Evolutionary conservation across 2,329 filamentous ascomycete species (phyloP).

Genomic region (Pseudopithomyces chartarum): DNA sequence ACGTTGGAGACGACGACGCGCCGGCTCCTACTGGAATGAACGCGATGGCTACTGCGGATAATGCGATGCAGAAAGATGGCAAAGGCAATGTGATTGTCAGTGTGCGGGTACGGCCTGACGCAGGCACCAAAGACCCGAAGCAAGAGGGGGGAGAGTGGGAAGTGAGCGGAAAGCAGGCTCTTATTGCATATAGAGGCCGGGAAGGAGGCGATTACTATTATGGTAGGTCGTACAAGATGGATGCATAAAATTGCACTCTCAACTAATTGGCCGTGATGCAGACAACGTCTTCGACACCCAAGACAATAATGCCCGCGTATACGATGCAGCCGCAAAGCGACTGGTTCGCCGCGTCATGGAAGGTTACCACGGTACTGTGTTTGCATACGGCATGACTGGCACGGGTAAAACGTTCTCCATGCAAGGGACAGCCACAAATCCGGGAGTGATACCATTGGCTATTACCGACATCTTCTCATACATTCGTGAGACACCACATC

Average conservation of each 20-base stretch:
- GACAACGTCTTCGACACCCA: conserved; percentile 96
- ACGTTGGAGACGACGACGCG: conserved; percentile 66
- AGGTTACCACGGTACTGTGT: conserved; percentile 97
- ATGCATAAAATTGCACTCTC: conserved; percentile 9
- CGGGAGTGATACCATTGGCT: conserved; percentile 93
- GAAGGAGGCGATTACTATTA: conserved; percentile 94
- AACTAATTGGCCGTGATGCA: conserved; percentile 46
- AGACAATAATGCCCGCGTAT: conserved; percentile 93
- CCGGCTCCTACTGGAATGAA: conserved; percentile 52
- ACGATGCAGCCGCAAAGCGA: conserved; percentile 91
- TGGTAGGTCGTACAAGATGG: conserved; percentile 61
- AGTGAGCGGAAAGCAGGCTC: conserved; percentile 80
- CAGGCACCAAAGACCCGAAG: conserved; percentile 65
- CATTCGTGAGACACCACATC: conserved; percentile 92
- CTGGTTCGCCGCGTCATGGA: conserved; percentile 97
- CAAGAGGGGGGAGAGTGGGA: conserved; percentile 85
- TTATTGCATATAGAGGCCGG: conserved; percentile 83
- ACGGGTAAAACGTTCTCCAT: conserved; percentile 99
- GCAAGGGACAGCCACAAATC: conserved; percentile 95
- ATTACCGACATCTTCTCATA: conserved; percentile 99
- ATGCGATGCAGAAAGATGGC: conserved; percentile 62
- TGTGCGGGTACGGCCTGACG: conserved; percentile 88
- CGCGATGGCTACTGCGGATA: conserved; percentile 29
- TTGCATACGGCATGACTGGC: conserved; percentile 98
- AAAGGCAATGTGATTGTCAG: conserved; percentile 98